These are phyloP conservation scores for Pythium monospermum DNA, from an alignment of 352 stramenopile genomes.

Conservation along the genomic window DNA sequence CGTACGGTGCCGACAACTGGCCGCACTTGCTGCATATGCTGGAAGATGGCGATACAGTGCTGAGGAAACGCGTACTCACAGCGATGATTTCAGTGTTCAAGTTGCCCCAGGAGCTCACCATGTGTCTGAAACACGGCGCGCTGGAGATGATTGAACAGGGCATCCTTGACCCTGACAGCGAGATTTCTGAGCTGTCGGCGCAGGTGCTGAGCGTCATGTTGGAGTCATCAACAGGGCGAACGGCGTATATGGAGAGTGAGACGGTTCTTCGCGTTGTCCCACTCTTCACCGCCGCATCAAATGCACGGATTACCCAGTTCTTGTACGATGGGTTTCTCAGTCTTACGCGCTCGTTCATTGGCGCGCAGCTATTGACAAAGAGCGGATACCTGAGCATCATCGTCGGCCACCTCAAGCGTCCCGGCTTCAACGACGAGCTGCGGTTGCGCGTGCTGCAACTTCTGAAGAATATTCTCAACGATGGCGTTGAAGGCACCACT, in stretches of 20 bases:
- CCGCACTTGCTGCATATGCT: slow-evolving; percentile 60
- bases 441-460: slow-evolving; percentile 48
- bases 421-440: slow-evolving; percentile 21
- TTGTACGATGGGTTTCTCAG: slow-evolving; percentile 52
- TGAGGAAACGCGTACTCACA: slow-evolving; percentile 46
- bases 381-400: slow-evolving; percentile 46
- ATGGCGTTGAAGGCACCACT: slow-evolving; percentile 44
- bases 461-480: slow-evolving; percentile 63
- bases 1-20: slow-evolving; percentile 66
- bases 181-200: slow-evolving; percentile 50
- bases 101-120: slow-evolving; percentile 51
- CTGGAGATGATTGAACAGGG: slow-evolving; percentile 52
- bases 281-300: slow-evolving; percentile 32
- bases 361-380: slow-evolving; percentile 41
- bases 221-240: slow-evolving; percentile 33
- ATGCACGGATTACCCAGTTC: slow-evolving; percentile 27
- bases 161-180: slow-evolving; percentile 25
- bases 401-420: slow-evolving; percentile 44
- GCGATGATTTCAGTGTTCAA: slow-evolving; percentile 49
- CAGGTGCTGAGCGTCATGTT: slow-evolving; percentile 52
- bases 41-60: slow-evolving; percentile 39
- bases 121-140: slow-evolving; percentile 53
- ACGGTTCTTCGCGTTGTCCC: slow-evolving; percentile 32
- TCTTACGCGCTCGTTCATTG: slow-evolving; percentile 36
- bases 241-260: slow-evolving; percentile 36